Evolutionary conservation across 2,329 filamentous ascomycete species (phyloP), one percentile per base, ranked within the genome.

Genomic region (Verticillium longisporum): DNA sequence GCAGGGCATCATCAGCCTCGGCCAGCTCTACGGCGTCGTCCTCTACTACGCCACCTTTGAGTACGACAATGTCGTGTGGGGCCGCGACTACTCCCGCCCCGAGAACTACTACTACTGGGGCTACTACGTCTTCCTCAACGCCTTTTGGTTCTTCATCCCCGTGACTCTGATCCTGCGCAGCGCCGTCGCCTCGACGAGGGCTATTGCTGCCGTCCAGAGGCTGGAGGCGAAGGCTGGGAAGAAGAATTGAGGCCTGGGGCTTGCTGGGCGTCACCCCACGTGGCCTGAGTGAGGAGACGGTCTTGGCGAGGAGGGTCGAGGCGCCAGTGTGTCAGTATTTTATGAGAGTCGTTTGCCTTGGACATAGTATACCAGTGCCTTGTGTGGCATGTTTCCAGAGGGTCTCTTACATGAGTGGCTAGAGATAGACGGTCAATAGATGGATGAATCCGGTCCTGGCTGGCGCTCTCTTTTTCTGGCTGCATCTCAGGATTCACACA

Each of bases 91-190:
- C 70, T 82, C 77, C 57, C 75, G 82, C 0, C 82, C 82, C 0
- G 82, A 84, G 70, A 66, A 66, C 1, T 77, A 75, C 45, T 84
- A 84, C 67, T 85, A 80, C 64, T 84, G 75, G 73, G 75, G 74
- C 10, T 84, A 84, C 65, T 84, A 79, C 61, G 68, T 85, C 15
- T 68, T 81, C 15, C 74, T 80, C 66, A 84, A 85, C 65, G 73
- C 73, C 0, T 78, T 83, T 62, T 85, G 82, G 83, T 77, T 85
- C 45, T 71, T 82, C 18, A 76, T 84, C 36, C 81, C 82, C 0
- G 57, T 66, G 2, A 67, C 63, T 5, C 62, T 77, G 50, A 62
- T 79, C 38, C 21, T 66, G 1, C 61, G 66, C 32, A 76, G 75
- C 50, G 66, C 69, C 1, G 60, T 41, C 31, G 68, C 67, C 45